Evolutionary conservation across 371 early-diverging fungal genomes (phyloP), one percentile per base, ranked within the genome.

Genomic region (Apophysomyces trapeziformis): DNA sequence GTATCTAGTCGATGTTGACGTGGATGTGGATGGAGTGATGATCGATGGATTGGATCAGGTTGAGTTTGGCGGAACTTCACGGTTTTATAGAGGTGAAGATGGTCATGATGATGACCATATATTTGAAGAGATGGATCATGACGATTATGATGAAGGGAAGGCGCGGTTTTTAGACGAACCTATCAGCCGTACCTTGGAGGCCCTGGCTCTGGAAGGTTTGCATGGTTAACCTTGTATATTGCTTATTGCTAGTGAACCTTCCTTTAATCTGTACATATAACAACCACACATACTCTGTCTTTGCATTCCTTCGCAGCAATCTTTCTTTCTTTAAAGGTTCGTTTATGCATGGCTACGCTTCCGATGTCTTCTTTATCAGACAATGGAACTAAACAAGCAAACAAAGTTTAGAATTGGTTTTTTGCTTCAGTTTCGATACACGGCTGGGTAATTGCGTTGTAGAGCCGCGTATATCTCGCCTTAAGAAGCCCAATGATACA

Each of bases 1-100:
- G 26, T 78, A 79, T 36, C 58, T 82, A 41, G 83, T 82, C 3
- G 83, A 82, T 38, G 83, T 82, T 5, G 82, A 82, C 64, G 82
- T 82, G 2, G 83, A 82, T 61, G 78, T 79, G 12, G 83, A 82
- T 46, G 79, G 78, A 7, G 79, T 82, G 9, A 82, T 82, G 83
- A 82, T 82, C 74, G 83, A 79, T 54, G 83, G 78, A 0, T 45
- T 82, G 6, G 79, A 79, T 59, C 77, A 79, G 61, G 76, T 82
- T 3, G 75, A 78, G 56, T 59, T 58, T 8, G 66, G 68, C 12
- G 61, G 68, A 38, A 26, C 62, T 7, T 57, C 54, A 38, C 66
- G 70, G 1, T 74, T 71, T 26, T 74, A 72, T 46, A 63, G 37
- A 32, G 61, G 69, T 9, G 69, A 66, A 32, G 68, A 69, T 38